Percentiles rank a stretch among this genome's conserved stretches.
Conservation (phyloP, 192 early-diverging fungal genomes). For the Powellomyces hirtus region DNA sequence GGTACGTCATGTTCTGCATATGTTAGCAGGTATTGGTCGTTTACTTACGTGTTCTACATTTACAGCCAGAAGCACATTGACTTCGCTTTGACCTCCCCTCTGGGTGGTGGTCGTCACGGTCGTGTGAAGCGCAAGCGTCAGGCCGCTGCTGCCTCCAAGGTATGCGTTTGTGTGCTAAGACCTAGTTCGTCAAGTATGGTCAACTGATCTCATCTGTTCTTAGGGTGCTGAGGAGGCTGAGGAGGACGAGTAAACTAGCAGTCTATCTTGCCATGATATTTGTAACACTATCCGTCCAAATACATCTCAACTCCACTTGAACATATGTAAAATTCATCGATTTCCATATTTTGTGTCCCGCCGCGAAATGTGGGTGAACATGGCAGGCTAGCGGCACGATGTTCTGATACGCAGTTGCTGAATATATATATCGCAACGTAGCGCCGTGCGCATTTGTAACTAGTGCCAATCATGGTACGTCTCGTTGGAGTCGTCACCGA, state of each 20-base stretch:
- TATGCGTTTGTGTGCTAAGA: neutral
- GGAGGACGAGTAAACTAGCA: slow-evolving; percentile 39
- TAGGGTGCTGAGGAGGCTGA: slow-evolving; percentile 37
- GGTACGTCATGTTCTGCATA: neutral
- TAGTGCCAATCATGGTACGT: no score
- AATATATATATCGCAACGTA: no score
- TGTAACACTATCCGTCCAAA: no score
- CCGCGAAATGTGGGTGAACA: no score
- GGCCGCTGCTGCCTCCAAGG: slow-evolving; percentile 58
- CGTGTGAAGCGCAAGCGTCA: slow-evolving; percentile 96
- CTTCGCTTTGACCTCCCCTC: slow-evolving; percentile 83
- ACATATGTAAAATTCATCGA: no score
- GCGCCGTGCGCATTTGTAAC: no score
- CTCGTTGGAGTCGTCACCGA: no score
- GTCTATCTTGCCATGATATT: no score
- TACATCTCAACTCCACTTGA: no score
- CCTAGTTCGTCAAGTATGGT: neutral
- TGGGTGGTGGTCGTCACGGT: slow-evolving; percentile 97
- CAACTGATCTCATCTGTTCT: neutral
- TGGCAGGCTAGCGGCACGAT: no score
- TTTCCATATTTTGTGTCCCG: no score
- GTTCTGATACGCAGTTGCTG: no score
- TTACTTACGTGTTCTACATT: neutral
- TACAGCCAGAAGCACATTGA: slow-evolving; percentile 77
- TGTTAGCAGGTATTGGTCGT: neutral